Conservation (phyloP, 2,329 filamentous ascomycete genomes). For the Xylaria sp. region DNA sequence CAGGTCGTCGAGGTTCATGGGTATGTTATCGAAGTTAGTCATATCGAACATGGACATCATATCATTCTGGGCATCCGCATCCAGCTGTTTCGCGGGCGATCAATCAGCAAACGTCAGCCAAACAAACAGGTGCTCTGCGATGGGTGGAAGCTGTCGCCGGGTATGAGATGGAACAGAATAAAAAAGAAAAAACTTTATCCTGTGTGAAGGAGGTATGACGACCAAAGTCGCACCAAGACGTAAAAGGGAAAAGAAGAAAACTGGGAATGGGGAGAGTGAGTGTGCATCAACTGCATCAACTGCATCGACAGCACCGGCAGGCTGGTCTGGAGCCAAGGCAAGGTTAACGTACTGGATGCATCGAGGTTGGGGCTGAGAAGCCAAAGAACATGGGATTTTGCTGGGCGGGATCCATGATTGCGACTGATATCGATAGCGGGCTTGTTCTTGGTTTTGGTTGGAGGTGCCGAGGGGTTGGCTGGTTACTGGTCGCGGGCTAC, state of each 20-base stretch:
- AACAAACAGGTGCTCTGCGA: not conserved
- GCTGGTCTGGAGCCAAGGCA: not conserved
- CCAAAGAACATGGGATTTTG: slow-evolving; percentile 46
- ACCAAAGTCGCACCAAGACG: not conserved
- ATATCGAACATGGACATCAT: slow-evolving; percentile 42
- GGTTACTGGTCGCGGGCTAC: too few relatives aligned
- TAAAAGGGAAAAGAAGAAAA: not conserved
- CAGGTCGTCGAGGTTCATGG: slow-evolving; percentile 40
- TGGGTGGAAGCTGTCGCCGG: not conserved
- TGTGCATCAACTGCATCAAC: too few relatives aligned
- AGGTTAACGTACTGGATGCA: slow-evolving; percentile 38
- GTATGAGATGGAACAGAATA: not conserved
- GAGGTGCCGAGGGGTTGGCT: slow-evolving; percentile 9
- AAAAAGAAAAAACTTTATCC: too few relatives aligned
- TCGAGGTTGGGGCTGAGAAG: slow-evolving; percentile 41
- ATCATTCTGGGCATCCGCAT: slow-evolving; percentile 36
- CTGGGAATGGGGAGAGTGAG: not conserved
- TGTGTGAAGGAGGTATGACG: not conserved
- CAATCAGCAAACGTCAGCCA: slow-evolving; percentile 12
- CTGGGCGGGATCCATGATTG: slow-evolving; percentile 39
- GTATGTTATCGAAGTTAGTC: slow-evolving; percentile 35
- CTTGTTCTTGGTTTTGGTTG: not conserved
- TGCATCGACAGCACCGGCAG: not conserved
- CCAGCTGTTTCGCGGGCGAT: slow-evolving; percentile 34
- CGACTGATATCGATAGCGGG: slow-evolving; percentile 19